Conservation (phyloP, 2,329 filamentous ascomycete genomes). For the Cladorrhinum sp. region DNA sequence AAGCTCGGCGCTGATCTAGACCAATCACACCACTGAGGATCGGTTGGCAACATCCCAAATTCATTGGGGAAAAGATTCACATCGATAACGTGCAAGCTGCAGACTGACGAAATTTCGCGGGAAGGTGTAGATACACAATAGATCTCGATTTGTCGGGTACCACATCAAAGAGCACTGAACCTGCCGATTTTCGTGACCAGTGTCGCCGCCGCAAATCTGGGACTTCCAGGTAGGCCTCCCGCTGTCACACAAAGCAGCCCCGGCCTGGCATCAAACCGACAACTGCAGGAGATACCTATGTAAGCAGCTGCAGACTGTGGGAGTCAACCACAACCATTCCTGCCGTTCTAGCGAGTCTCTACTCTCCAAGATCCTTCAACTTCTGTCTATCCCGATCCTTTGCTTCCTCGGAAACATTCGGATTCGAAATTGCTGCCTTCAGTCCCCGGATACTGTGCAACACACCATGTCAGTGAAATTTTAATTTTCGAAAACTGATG, state of each 20-base stretch:
- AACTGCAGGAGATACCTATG: no score
- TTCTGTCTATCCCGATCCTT: constrained; percentile 28
- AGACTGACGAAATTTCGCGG: not conserved
- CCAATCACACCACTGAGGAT: not conserved
- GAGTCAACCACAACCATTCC: no score
- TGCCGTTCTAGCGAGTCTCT: no score
- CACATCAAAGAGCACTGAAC: not conserved
- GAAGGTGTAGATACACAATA: not conserved
- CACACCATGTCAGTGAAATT: not conserved
- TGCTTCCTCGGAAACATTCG: constrained; percentile 27
- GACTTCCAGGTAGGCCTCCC: no score
- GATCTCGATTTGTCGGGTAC: no score
- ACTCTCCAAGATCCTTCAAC: constrained; percentile 24
- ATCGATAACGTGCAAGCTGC: not conserved
- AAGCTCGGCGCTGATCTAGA: not conserved
- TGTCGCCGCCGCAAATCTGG: no score
- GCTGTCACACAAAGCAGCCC: no score
- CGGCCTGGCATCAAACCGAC: no score
- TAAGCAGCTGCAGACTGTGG: no score
- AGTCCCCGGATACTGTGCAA: constrained; percentile 24
- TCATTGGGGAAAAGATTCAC: not conserved
- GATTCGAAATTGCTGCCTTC: constrained; percentile 28
- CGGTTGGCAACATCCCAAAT: not conserved
- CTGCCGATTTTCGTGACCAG: not conserved
- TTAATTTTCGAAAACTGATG: not conserved